Base-by-base conservation (phyloP, 2,329 filamentous ascomycete species). In the Pyrenophora graminea region DNA sequence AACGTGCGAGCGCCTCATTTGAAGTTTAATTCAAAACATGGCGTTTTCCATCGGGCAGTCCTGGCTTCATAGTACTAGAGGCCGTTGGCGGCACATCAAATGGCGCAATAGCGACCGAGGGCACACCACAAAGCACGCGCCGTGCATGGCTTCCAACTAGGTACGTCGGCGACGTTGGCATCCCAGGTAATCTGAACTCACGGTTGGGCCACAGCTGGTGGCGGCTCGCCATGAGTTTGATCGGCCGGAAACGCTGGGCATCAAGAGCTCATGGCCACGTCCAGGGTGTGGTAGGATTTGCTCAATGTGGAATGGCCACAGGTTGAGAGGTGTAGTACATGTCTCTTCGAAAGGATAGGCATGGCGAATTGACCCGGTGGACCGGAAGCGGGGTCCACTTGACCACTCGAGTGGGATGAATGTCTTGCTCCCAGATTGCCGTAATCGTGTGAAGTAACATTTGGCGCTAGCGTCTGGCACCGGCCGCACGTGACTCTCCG, bases 141-240 rank as follows among this genome's bases (percentile, higher is more conserved):
- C 30, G 37, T 43, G 41, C 33, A 25, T 48, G 44, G 42, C 37
- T 45, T 51, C 33, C 41, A 25, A 32, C 34, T 38, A 53, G 38
- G 40, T 25, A 56, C 27, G 48, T 65, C 53, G 59, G 55, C 56
- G 60, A 63, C 45, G 41, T 48, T 43, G 42, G 54, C 42, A 55
- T 32, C 41, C 43, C 43, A 23, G 33, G 42, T 45, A 45, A 52
- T 45, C 23, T 53, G 55, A 55, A 49, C 49, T 55, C 51, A 51
- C 40, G 32, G 48, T 39, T 48, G 48, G 48, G 41, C 34, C 39
- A 47, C 40, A 50, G 46, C 48, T 48, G 39, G 54, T 51, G 56
- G 62, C 58, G 54, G 41, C 31, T 43, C 17, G 32, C 45, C 45
- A 51, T 42, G 43, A 23, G 19, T 19, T 33, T 36, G 42, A 53